A percentile compares a stretch with the other conserved stretches of the same genome.
These are phyloP conservation scores for Termitomyces sp. DNA, from an alignment of 768 basidiomycete species.

Conservation along the genomic window DNA sequence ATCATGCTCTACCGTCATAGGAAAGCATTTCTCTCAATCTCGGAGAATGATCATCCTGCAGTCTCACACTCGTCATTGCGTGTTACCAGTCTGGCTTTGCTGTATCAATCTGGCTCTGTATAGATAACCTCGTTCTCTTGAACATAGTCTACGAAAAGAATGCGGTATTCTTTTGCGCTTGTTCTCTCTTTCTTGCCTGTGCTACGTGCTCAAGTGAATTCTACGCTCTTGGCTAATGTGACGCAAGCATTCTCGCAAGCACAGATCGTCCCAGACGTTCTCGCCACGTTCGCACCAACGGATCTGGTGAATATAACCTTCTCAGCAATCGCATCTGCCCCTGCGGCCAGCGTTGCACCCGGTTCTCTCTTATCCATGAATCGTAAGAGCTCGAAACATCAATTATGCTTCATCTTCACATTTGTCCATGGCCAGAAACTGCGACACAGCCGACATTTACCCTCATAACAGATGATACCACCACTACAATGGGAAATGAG, in stretches of 20 bases:
- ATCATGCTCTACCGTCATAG: neutral
- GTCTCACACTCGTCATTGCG: neutral
- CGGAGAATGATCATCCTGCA: neutral
- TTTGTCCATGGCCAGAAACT: conserved; percentile 21
- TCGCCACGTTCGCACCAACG: conserved; percentile 31
- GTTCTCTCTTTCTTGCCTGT: conserved; percentile 8
- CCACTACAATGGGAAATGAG: conserved; percentile 14
- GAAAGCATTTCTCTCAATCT: neutral
- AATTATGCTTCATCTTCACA: neutral
- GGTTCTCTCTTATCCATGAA: conserved; percentile 29
- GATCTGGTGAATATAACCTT: conserved; percentile 31
- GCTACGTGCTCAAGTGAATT: conserved; percentile 11
- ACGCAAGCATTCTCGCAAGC: conserved; percentile 28
- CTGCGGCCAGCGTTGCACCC: conserved; percentile 25
- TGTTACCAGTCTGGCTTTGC: neutral
- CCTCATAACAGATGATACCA: conserved; percentile 19
- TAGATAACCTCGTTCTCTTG: neutral
- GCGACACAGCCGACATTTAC: conserved; percentile 25
- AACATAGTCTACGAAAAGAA: neutral
- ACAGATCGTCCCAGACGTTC: conserved; percentile 34
- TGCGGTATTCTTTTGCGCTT: conserved; percentile 1
- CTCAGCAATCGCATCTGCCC: conserved; percentile 23
- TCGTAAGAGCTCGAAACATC: conserved; percentile 21
- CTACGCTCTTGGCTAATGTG: conserved; percentile 14
- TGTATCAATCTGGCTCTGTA: neutral